phyloP scores from a whole-genome alignment of 306 rosid species.

The Prunus padus region DNA sequence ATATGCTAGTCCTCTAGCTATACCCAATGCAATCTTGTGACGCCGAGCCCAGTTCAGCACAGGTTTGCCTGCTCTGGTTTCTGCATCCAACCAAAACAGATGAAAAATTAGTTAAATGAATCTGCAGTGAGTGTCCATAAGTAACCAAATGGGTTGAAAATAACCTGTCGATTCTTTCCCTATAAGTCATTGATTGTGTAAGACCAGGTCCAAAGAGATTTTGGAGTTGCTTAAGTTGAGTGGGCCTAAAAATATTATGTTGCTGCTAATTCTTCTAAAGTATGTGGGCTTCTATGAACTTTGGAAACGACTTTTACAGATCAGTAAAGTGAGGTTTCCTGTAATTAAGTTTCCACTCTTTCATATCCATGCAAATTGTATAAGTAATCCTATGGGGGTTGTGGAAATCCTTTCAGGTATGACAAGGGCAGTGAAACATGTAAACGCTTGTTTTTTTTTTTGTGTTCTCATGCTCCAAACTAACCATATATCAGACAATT shows the following conservation, averaged over 20 bases:
- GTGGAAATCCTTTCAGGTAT: background rate
- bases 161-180: background rate
- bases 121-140: background rate
- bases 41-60: constrained; percentile 95
- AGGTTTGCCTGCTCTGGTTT: constrained; percentile 75
- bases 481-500: background rate
- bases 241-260: background rate
- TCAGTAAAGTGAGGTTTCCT: background rate
- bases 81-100: constrained; percentile 47
- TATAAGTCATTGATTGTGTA: background rate
- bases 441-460: background rate
- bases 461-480: background rate
- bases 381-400: background rate
- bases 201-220: background rate
- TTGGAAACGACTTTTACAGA: background rate
- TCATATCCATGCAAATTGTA: background rate
- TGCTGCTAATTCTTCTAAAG: constrained; percentile 3
- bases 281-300: background rate
- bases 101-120: constrained; percentile 8
- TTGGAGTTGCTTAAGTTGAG: background rate
- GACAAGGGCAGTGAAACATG: constrained; percentile 8
- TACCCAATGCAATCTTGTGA: constrained; percentile 85
- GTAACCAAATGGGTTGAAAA: background rate
- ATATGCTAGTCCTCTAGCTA: constrained; percentile 86
- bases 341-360: constrained; percentile 3